These are phyloP conservation scores for Pichia sp. DNA, from an alignment of 1,139 yeast species.

Conservation along the genomic window DNA sequence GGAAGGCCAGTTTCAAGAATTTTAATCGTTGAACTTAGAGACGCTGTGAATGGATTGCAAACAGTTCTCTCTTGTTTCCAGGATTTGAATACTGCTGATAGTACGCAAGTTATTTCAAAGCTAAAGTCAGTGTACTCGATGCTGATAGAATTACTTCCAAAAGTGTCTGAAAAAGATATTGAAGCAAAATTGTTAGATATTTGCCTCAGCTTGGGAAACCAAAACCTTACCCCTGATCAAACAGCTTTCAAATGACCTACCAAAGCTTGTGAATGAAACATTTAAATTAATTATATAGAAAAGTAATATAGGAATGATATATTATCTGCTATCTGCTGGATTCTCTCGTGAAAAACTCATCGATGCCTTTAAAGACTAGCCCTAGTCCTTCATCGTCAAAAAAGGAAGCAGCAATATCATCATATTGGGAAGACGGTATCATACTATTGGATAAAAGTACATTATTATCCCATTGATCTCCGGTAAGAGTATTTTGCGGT, in stretches of 20 bases:
- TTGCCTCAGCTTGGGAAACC: neutral
- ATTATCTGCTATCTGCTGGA: neutral
- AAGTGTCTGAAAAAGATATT: neutral
- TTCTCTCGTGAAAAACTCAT: conserved; percentile 1
- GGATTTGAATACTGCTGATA: neutral
- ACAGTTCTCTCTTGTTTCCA: neutral
- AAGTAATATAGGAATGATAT: neutral
- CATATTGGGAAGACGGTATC: neutral
- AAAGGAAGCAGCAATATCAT: conserved; percentile 1
- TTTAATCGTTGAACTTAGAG: conserved; percentile 45
- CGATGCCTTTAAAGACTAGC: conserved; percentile 9
- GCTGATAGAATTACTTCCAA: conserved; percentile 6
- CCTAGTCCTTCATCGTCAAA: conserved; percentile 6
- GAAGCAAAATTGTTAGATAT: neutral
- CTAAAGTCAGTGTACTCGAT: neutral
- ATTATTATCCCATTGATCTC: conserved; percentile 1
- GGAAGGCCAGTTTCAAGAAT: conserved; percentile 50
- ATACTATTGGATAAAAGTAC: neutral
- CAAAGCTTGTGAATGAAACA: neutral
- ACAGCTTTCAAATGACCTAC: neutral
- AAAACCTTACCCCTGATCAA: neutral
- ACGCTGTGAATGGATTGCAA: conserved; percentile 33
- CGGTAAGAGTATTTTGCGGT: neutral
- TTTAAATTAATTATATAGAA: neutral
- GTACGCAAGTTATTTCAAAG: neutral